Evolutionary conservation across 257 asterid genomes (phyloP).

Genomic region (Solanum corneliomulleri): DNA sequence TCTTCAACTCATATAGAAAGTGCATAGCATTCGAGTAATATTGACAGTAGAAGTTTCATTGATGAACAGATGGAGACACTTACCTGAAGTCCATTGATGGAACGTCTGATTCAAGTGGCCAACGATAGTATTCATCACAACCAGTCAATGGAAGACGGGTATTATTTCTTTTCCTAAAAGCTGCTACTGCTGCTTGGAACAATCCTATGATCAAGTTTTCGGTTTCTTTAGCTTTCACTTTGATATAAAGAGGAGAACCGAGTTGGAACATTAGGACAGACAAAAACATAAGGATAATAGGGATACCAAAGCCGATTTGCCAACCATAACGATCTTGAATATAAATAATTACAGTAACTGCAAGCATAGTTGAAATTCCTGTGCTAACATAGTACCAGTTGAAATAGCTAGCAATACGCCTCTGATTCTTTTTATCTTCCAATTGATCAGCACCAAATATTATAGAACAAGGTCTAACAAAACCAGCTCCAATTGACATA

Average conservation of each 20-base stretch:
- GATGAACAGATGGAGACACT: not conserved
- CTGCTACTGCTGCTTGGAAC: conserved; percentile 8
- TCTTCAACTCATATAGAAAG: not conserved
- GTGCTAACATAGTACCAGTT: conserved; percentile 6
- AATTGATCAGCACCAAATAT: conserved; percentile 11
- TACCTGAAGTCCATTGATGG: conserved; percentile 6
- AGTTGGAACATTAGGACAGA: conserved; percentile 1
- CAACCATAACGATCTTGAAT: conserved; percentile 14
- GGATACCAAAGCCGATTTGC: conserved; percentile 9
- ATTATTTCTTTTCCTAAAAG: conserved; percentile 2
- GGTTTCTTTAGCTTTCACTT: not conserved
- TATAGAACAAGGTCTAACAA: conserved; percentile 11
- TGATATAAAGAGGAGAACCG: conserved; percentile 6
- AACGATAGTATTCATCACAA: not conserved
- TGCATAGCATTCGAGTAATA: not conserved
- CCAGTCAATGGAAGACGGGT: not conserved
- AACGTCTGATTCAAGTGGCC: not conserved
- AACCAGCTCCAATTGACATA: conserved; percentile 11
- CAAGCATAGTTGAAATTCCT: conserved; percentile 2
- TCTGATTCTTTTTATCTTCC: not conserved
- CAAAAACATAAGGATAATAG: conserved; percentile 1
- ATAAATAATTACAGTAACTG: conserved; percentile 4
- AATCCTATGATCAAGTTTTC: conserved; percentile 7
- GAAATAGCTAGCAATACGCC: not conserved
- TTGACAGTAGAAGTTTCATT: not conserved